These are phyloP conservation scores for Fusarium austroafricanum DNA, from an alignment of 2,329 filamentous ascomycete genomes.

Conservation along the genomic window DNA sequence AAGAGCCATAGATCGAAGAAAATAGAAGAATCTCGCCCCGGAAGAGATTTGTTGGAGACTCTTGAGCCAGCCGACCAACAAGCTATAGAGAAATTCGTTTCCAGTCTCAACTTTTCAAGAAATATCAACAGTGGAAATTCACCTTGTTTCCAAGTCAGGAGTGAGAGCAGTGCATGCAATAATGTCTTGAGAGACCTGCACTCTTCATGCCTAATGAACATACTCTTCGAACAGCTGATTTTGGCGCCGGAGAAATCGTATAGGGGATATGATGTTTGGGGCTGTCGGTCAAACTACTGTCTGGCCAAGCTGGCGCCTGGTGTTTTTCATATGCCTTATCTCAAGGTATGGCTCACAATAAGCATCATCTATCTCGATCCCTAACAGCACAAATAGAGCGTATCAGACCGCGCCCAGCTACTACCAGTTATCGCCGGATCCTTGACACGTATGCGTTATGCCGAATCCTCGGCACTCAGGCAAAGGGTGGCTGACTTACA, in stretches of 20 bases:
- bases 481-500: constrained; percentile 42
- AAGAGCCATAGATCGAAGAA: not conserved
- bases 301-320: constrained; percentile 50
- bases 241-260: constrained; percentile 41
- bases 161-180: not conserved
- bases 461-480: constrained; percentile 51
- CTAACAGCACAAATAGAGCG: constrained; percentile 37
- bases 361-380: too few relatives aligned
- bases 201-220: constrained; percentile 26
- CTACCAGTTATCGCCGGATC: constrained; percentile 48
- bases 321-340: constrained; percentile 53
- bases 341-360: constrained; percentile 45
- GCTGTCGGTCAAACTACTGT: constrained; percentile 32
- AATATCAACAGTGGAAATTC: not conserved
- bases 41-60: constrained; percentile 22
- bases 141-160: not conserved
- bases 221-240: constrained; percentile 45
- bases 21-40: not conserved
- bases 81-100: constrained; percentile 48
- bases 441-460: constrained; percentile 49
- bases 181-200: constrained; percentile 18
- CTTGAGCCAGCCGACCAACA: constrained; percentile 42
- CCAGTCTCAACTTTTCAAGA: constrained; percentile 33
- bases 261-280: constrained; percentile 36
- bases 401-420: constrained; percentile 45